A percentile compares a stretch with the other conserved stretches of the same genome.
Conservation (phyloP, 108 stramenopile species). For the Cyclotella choctawhatcheeana region DNA sequence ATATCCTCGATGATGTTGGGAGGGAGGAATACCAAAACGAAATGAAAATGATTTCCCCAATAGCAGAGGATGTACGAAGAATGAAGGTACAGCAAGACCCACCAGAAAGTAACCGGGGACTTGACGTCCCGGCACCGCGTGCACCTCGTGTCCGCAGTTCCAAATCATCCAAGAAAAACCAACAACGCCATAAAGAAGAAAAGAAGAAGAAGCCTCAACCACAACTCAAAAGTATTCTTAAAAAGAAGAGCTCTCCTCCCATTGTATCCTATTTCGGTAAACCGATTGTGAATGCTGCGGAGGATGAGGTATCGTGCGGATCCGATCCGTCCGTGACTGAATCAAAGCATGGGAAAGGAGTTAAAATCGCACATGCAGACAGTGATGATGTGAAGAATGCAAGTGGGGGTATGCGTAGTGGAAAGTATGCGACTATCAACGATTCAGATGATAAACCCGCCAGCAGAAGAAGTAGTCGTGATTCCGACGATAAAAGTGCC, state of each 20-base stretch:
- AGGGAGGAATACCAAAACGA: neutral
- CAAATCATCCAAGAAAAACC: no score
- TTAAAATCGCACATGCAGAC: neutral
- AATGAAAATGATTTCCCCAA: neutral
- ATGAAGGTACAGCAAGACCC: constrained; percentile 13
- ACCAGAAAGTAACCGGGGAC: constrained; percentile 10
- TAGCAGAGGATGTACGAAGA: neutral
- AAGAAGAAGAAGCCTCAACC: constrained; percentile 17
- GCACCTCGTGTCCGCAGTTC: constrained; percentile 7
- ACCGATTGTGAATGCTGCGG: no score
- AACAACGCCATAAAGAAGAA: constrained; percentile 1
- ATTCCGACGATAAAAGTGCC: constrained; percentile 26
- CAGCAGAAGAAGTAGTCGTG: neutral
- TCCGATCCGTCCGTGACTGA: constrained; percentile 44
- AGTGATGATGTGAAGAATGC: constrained; percentile 1
- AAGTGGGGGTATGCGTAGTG: constrained; percentile 38
- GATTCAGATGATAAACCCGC: no score
- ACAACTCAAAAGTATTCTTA: constrained; percentile 22
- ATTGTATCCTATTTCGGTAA: constrained; percentile 37
- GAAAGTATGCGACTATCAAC: constrained; percentile 26
- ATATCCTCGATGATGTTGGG: constrained; percentile 22
- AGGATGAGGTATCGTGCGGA: constrained; percentile 12
- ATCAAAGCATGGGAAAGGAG: constrained; percentile 2
- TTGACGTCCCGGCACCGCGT: constrained; percentile 5
- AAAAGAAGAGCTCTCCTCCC: constrained; percentile 24